phyloP scores from a whole-genome alignment of 805 yeast species.

The Novakomyces olei region DNA sequence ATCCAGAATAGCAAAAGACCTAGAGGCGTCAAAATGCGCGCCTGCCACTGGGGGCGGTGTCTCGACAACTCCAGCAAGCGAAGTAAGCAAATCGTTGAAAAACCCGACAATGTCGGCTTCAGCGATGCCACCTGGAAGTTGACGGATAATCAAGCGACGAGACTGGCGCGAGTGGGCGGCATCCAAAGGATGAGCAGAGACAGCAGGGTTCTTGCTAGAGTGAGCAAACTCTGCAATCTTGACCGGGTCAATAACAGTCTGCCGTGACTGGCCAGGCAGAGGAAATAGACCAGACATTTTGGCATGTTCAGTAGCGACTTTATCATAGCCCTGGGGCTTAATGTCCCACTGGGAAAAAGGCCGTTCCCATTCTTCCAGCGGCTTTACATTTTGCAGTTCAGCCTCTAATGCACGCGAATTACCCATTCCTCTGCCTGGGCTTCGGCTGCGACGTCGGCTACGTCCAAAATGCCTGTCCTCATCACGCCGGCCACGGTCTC shows the following conservation, averaged over 20 bases:
- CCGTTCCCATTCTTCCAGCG: slow-evolving; percentile 31
- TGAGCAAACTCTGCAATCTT: slow-evolving; percentile 6
- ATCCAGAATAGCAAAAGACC: slow-evolving; percentile 23
- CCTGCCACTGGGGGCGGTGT: too few species aligned
- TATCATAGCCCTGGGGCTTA: slow-evolving; percentile 50
- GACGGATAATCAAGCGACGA: slow-evolving; percentile 9
- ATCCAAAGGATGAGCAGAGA: slow-evolving; percentile 7
- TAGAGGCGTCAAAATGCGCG: too few species aligned
- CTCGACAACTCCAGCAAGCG: slow-evolving; percentile 2
- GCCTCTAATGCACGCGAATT: slow-evolving; percentile 11
- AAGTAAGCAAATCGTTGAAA: slow-evolving; percentile 7
- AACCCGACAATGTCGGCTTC: slow-evolving; percentile 7
- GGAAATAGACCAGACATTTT: slow-evolving; percentile 63
- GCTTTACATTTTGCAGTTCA: slow-evolving; percentile 20
- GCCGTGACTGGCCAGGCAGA: slow-evolving; percentile 36
- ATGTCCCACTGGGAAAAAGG: slow-evolving; percentile 44
- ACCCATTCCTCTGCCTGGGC: slow-evolving; percentile 1
- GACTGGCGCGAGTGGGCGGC: slow-evolving; percentile 10
- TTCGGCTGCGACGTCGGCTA: slow-evolving; percentile 7
- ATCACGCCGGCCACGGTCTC: slow-evolving; percentile 6
- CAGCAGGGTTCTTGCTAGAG: slow-evolving; percentile 5
- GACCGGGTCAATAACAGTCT: slow-evolving; percentile 7
- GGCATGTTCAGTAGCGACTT: slow-evolving; percentile 51
- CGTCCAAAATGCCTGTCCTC: not conserved
- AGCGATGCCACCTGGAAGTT: slow-evolving; percentile 6